Evolutionary conservation across 306 rosid species (phyloP).

Genomic region (Vicia faba): DNA sequence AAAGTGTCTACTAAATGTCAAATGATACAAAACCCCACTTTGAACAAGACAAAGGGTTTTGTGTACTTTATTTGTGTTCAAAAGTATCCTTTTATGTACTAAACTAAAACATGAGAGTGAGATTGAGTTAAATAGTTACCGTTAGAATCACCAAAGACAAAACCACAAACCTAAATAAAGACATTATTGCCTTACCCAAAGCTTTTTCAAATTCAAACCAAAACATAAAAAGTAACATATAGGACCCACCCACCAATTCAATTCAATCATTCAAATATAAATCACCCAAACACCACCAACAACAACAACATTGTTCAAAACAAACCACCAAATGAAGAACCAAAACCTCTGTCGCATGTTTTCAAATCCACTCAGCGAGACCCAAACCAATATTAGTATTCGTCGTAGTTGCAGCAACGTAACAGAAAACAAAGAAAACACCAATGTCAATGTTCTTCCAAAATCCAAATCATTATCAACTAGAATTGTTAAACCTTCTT

Average conservation of each 20-base stretch:
- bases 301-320: background rate
- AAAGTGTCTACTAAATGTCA: too few relatives aligned
- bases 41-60: too few relatives aligned
- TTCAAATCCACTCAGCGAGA: slow-evolving; percentile 51
- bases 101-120: too few relatives aligned
- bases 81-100: too few relatives aligned
- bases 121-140: background rate
- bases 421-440: slow-evolving; percentile 58
- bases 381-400: slow-evolving; percentile 14
- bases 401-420: slow-evolving; percentile 60
- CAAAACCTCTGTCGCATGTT: slow-evolving; percentile 19
- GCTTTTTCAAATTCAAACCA: background rate
- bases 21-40: too few relatives aligned
- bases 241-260: background rate
- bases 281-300: background rate
- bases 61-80: too few relatives aligned
- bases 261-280: background rate
- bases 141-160: background rate
- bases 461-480: slow-evolving; percentile 60
- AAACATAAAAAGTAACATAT: background rate
- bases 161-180: background rate
- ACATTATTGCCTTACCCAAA: background rate
- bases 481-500: slow-evolving; percentile 61
- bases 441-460: slow-evolving; percentile 41
- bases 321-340: background rate